A percentile compares a stretch with the other conserved stretches of the same genome.
phyloP scores from a whole-genome alignment of 2,329 filamentous ascomycete genomes.

The Trichocomaceae sp. region DNA sequence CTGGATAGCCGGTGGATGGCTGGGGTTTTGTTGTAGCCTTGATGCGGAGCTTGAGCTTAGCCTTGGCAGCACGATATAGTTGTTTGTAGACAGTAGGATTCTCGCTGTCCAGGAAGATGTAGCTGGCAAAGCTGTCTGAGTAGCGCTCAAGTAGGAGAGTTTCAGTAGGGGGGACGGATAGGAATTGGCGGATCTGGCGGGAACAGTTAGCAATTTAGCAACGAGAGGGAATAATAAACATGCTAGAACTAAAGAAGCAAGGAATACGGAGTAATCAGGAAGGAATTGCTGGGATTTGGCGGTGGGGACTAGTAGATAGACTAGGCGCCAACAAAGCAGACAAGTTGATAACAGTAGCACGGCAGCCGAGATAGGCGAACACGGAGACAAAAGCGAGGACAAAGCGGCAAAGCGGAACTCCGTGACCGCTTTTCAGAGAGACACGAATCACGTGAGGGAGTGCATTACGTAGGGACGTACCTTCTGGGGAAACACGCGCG shows the following conservation, averaged over 20 bases:
- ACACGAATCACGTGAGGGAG: background rate
- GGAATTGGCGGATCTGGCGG: constrained; percentile 60
- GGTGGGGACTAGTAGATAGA: background rate
- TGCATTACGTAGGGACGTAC: constrained; percentile 50
- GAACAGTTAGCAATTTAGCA: constrained; percentile 11
- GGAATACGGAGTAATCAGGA: background rate
- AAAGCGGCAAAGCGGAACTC: constrained; percentile 18
- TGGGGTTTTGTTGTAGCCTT: constrained; percentile 51
- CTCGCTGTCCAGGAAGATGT: constrained; percentile 68
- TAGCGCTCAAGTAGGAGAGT: constrained; percentile 77
- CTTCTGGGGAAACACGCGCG: constrained; percentile 69
- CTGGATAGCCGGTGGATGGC: background rate
- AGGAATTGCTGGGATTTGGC: too few relatives aligned
- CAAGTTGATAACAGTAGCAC: constrained; percentile 12
- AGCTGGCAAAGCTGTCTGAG: constrained; percentile 82
- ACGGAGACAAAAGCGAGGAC: constrained; percentile 20
- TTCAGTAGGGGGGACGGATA: constrained; percentile 58
- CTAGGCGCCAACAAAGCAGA: constrained; percentile 17
- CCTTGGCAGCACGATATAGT: constrained; percentile 91
- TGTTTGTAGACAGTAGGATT: constrained; percentile 91
- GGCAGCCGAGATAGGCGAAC: background rate
- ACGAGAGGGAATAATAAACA: background rate
- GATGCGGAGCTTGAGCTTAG: constrained; percentile 93
- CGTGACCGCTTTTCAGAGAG: too few relatives aligned
- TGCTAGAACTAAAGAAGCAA: background rate